Evolutionary conservation across 495 filamentous ascomycete species (phyloP).

Genomic region (Xylaria palmicola): DNA sequence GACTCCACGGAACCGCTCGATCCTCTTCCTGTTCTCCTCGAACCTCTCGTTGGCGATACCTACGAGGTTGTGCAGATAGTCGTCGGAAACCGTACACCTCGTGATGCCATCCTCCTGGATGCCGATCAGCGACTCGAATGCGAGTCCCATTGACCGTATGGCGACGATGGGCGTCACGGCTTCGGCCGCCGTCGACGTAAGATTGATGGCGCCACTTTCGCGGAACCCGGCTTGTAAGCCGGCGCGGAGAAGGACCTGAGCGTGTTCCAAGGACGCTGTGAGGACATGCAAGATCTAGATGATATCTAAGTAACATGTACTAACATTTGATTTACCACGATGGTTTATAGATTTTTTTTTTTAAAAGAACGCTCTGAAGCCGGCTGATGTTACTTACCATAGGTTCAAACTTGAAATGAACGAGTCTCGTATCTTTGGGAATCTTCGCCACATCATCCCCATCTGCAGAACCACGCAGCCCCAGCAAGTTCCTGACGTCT

Average conservation of each 20-base stretch:
- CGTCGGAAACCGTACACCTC: slow-evolving; percentile 49
- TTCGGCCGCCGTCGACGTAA: slow-evolving; percentile 40
- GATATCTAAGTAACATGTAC: not conserved
- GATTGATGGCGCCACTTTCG: slow-evolving; percentile 72
- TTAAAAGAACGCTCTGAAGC: not conserved
- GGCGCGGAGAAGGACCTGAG: slow-evolving; percentile 67
- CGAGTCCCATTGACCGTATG: slow-evolving; percentile 74
- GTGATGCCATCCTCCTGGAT: slow-evolving; percentile 41
- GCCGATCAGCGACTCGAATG: slow-evolving; percentile 76
- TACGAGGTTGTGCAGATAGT: slow-evolving; percentile 63
- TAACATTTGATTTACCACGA: no score
- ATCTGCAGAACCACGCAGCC: not conserved
- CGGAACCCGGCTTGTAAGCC: slow-evolving; percentile 82
- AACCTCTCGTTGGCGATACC: slow-evolving; percentile 75
- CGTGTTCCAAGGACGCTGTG: slow-evolving; percentile 67
- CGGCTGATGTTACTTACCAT: slow-evolving; percentile 60
- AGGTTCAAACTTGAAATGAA: slow-evolving; percentile 91
- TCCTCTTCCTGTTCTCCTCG: slow-evolving; percentile 67
- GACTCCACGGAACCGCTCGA: slow-evolving; percentile 55
- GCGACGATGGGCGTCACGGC: slow-evolving; percentile 69
- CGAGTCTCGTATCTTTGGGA: slow-evolving; percentile 50
- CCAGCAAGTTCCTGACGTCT: slow-evolving; percentile 17
- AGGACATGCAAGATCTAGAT: slow-evolving; percentile 83
- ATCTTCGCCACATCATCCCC: slow-evolving; percentile 11
- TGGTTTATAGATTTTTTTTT: no score